phyloP scores from a whole-genome alignment of 2,329 filamentous ascomycete genomes.

The Drechslerella dactyloides region DNA sequence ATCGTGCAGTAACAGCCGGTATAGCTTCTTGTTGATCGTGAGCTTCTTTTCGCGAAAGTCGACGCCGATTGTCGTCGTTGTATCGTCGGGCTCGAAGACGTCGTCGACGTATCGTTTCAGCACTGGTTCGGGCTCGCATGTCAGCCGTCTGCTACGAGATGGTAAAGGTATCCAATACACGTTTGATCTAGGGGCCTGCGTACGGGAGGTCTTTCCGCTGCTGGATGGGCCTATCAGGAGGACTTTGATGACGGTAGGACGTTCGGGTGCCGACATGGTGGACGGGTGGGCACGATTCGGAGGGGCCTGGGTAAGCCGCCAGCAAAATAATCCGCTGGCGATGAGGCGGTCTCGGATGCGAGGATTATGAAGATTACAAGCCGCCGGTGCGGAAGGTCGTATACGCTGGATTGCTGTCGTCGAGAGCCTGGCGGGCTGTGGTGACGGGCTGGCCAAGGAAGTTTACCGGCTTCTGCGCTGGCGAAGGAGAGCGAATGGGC shows the following conservation, averaged over 20 bases:
- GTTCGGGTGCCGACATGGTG: conserved; percentile 38
- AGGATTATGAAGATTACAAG: no score
- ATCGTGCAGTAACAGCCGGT: conserved; percentile 65
- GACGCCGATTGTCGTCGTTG: conserved; percentile 66
- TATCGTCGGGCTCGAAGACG: conserved; percentile 65
- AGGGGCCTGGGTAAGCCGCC: not conserved
- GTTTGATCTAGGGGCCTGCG: conserved; percentile 53
- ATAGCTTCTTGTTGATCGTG: conserved; percentile 63
- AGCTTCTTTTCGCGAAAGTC: conserved; percentile 67
- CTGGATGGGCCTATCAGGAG: conserved; percentile 66
- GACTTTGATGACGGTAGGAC: conserved; percentile 63
- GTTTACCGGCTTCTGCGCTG: not conserved
- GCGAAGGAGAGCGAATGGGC: not conserved
- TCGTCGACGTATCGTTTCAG: conserved; percentile 66
- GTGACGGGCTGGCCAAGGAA: not conserved
- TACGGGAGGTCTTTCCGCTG: conserved; percentile 65
- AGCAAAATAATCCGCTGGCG: no score
- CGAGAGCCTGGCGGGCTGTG: not conserved
- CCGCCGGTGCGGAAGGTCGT: not conserved
- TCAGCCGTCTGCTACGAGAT: conserved; percentile 15
- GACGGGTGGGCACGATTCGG: not conserved
- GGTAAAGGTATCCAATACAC: no score
- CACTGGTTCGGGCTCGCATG: conserved; percentile 57
- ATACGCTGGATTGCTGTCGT: not conserved
- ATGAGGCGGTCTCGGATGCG: no score